Evolutionary conservation across 192 early-diverging fungal genomes (phyloP).

Genomic region (Globomyces pollinis-pini): DNA sequence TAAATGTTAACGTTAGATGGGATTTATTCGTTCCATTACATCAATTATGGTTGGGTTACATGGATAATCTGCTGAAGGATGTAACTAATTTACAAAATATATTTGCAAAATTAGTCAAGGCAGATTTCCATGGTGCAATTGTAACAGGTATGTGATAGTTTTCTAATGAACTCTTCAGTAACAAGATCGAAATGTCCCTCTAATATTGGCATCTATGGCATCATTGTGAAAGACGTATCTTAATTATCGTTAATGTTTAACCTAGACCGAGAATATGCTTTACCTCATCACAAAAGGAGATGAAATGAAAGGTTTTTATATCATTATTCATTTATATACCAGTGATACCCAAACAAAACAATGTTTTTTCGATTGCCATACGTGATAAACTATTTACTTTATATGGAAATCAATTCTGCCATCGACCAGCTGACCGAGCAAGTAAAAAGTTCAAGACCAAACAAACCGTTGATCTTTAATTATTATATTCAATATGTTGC

Average conservation of each 20-base stretch:
- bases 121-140: constrained; percentile 79
- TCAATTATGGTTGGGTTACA: constrained; percentile 70
- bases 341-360: constrained; percentile 60
- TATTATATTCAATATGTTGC: background rate
- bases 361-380: constrained; percentile 36
- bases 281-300: constrained; percentile 64
- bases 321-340: background rate
- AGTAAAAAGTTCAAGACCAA: constrained; percentile 66
- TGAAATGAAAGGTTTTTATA: constrained; percentile 39
- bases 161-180: no score
- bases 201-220: constrained; percentile 69
- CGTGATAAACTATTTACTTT: constrained; percentile 45
- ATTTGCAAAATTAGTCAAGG: constrained; percentile 56
- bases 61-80: constrained; percentile 51
- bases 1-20: background rate
- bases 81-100: background rate
- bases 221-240: constrained; percentile 80
- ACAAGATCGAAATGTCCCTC: constrained; percentile 69
- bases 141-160: constrained; percentile 64
- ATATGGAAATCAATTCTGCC: constrained; percentile 71
- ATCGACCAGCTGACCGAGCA: constrained; percentile 63
- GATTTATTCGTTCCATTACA: constrained; percentile 50
- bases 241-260: no score
- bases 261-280: constrained; percentile 84
- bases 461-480: constrained; percentile 52